Evolutionary conservation across 2,329 filamentous ascomycete species (phyloP), one percentile per base, ranked within the genome.

Genomic region (Fusarium secorum): DNA sequence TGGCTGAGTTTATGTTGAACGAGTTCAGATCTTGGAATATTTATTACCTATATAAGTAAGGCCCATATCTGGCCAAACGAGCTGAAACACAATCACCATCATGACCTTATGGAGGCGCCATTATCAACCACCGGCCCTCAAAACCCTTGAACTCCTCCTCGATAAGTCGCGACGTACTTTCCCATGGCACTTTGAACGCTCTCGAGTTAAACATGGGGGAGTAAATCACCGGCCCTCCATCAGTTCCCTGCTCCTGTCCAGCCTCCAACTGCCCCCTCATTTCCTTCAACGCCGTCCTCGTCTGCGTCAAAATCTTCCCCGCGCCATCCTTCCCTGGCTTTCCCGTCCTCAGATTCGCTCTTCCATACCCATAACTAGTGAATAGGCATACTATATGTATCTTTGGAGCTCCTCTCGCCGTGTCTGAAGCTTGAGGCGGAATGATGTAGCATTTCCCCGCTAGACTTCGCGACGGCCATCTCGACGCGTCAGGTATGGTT

Each of bases 391-490:
- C 60, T 1, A 74, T 71, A 2, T 72, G 39, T 26, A 74, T 28
- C 8, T n/a, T 66, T 1, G 77, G 73, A 1, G 74, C 71, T 22
- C 77, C 75, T 3, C 49, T 60, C 1, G 60, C 64, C 0, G 69
- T 59, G 41, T 78, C 75, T 15, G 56, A 53, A 5, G 65, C 36
- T 41, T 78, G 78, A 30, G 76, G 64, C 11, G 77, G 72, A 52
- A 79, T 78, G 28, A 79, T 71, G 38, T 76, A 72, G 44, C 77
- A 77, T 30, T 48, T 71, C 9, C 78, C 78, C 11, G 65, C 67
- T 8, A 79, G 66, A 33, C 49, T 72, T 46, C 45, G 60, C 2
- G 65, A 65, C 20, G 64, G 73, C 74, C 71, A 73, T n/a, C 49
- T 63, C 18, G 54, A 55, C 2, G 55, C 20, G 33, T 61, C 44